A percentile compares a stretch with the other conserved stretches of the same genome.
Evolutionary conservation across 441 rosid genomes (phyloP).

Genomic region (Gossypium davidsonii): DNA sequence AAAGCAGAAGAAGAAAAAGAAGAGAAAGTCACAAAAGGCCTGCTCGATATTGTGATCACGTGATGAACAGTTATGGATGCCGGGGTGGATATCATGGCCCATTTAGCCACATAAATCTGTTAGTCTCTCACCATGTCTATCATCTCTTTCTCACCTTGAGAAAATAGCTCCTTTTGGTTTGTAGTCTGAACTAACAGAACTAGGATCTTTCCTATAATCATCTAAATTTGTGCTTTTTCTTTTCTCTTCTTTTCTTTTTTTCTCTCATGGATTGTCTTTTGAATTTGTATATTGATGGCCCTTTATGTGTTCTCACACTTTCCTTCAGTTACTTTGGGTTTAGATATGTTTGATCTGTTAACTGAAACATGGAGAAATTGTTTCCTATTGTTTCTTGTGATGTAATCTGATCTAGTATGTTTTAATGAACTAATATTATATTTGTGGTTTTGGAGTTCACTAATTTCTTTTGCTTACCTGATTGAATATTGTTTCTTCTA

Average conservation of each 20-base stretch:
- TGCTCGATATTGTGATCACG: conserved; percentile 69
- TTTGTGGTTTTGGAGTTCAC: background rate
- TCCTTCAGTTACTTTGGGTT: conserved; percentile 17
- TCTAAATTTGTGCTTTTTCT: conserved; percentile 7
- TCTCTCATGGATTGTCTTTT: conserved; percentile 6
- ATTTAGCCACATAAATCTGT: conserved; percentile 15
- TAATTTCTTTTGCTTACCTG: background rate
- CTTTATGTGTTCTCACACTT: background rate
- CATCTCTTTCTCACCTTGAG: conserved; percentile 11
- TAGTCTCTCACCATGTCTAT: conserved; percentile 21
- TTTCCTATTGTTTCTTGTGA: conserved; percentile 5
- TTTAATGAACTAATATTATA: background rate
- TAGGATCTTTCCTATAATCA: conserved; percentile 22
- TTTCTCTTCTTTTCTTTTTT: background rate
- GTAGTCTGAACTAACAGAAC: conserved; percentile 38
- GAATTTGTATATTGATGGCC: conserved; percentile 27
- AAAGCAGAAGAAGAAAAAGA: conserved; percentile 64
- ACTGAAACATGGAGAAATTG: conserved; percentile 10
- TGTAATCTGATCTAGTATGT: conserved; percentile 17
- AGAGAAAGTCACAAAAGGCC: conserved; percentile 59
- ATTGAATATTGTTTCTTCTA: background rate
- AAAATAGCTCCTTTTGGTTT: conserved; percentile 26
- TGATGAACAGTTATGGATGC: background rate
- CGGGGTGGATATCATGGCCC: background rate
- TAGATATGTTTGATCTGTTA: conserved; percentile 12